These are phyloP conservation scores for Parathielavia appendiculata DNA, from an alignment of 495 filamentous ascomycete species.

Conservation along the genomic window DNA sequence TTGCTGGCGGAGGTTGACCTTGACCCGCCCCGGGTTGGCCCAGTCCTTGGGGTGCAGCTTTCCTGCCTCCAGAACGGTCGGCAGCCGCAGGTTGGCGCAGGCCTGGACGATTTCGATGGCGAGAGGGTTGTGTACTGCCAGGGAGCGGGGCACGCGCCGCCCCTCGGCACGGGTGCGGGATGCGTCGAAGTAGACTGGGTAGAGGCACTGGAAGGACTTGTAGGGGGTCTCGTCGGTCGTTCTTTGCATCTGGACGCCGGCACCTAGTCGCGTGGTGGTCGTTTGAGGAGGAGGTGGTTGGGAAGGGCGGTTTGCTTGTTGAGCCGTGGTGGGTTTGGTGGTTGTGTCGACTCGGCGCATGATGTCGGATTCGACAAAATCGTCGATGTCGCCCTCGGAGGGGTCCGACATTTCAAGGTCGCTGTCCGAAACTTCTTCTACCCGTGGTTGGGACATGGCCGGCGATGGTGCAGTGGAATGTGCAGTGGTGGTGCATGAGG, in stretches of 20 bases:
- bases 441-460: constrained; percentile 75
- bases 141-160: constrained; percentile 62
- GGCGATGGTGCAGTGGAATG: constrained; percentile 9
- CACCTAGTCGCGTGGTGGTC: constrained; percentile 18
- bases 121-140: constrained; percentile 79
- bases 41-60: constrained; percentile 95
- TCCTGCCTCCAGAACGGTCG: constrained; percentile 78
- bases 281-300: constrained; percentile 20
- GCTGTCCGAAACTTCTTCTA: constrained; percentile 85
- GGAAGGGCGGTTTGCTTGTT: no score
- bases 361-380: constrained; percentile 49
- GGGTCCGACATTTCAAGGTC: constrained; percentile 74
- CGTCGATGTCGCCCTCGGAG: constrained; percentile 59
- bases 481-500: neutral
- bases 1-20: constrained; percentile 52
- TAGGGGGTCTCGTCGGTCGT: constrained; percentile 54
- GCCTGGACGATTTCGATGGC: constrained; percentile 87
- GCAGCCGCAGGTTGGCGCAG: constrained; percentile 64
- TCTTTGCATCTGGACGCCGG: constrained; percentile 34
- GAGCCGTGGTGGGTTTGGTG: constrained; percentile 8
- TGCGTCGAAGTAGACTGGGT: constrained; percentile 90
- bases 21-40: constrained; percentile 90
- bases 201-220: constrained; percentile 79
- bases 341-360: constrained; percentile 25
- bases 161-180: constrained; percentile 69